Percentiles rank a stretch among this genome's conserved stretches.
These are phyloP conservation scores for Ilyonectria mors-panacis DNA, from an alignment of 2,329 filamentous ascomycete species.

Conservation along the genomic window DNA sequence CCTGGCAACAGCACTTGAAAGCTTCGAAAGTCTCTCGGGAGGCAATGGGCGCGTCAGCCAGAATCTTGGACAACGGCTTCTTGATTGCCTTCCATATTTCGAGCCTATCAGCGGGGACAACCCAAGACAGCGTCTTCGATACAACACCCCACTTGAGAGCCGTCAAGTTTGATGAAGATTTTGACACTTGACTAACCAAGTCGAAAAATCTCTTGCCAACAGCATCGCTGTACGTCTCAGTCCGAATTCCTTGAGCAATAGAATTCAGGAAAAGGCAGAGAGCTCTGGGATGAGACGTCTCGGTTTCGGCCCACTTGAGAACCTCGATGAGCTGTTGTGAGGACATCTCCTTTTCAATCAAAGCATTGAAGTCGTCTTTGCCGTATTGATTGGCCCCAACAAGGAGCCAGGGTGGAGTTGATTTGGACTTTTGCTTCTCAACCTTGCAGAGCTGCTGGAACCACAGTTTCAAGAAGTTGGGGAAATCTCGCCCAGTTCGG, in stretches of 20 bases:
- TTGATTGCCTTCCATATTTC: slow-evolving; percentile 54
- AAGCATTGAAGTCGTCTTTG: slow-evolving; percentile 36
- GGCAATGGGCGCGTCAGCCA: slow-evolving; percentile 52
- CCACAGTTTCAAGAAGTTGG: slow-evolving; percentile 64
- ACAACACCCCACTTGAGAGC: slow-evolving; percentile 60
- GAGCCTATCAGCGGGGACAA: slow-evolving; percentile 46
- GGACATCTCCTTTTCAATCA: slow-evolving; percentile 61
- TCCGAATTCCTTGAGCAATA: slow-evolving; percentile 59
- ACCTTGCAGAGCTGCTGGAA: slow-evolving; percentile 58
- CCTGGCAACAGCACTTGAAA: slow-evolving; percentile 56
- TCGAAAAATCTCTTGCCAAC: slow-evolving; percentile 58
- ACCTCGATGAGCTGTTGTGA: slow-evolving; percentile 60
- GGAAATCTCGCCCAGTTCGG: slow-evolving; percentile 60
- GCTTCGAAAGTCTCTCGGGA: slow-evolving; percentile 58
- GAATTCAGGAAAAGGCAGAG: slow-evolving; percentile 60
- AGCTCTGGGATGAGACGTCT: slow-evolving; percentile 51
- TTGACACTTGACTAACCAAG: slow-evolving; percentile 49
- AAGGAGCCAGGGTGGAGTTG: slow-evolving; percentile 53
- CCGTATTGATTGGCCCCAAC: slow-evolving; percentile 41
- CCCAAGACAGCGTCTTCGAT: slow-evolving; percentile 55
- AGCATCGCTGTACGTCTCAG: slow-evolving; percentile 60
- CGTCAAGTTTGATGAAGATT: slow-evolving; percentile 48
- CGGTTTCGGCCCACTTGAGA: slow-evolving; percentile 59
- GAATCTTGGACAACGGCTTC: slow-evolving; percentile 50
- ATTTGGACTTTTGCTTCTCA: slow-evolving; percentile 48